Evolutionary conservation across 2,329 filamentous ascomycete genomes (phyloP), one percentile per base, ranked within the genome.

Genomic region (Ceratocystis papillata): DNA sequence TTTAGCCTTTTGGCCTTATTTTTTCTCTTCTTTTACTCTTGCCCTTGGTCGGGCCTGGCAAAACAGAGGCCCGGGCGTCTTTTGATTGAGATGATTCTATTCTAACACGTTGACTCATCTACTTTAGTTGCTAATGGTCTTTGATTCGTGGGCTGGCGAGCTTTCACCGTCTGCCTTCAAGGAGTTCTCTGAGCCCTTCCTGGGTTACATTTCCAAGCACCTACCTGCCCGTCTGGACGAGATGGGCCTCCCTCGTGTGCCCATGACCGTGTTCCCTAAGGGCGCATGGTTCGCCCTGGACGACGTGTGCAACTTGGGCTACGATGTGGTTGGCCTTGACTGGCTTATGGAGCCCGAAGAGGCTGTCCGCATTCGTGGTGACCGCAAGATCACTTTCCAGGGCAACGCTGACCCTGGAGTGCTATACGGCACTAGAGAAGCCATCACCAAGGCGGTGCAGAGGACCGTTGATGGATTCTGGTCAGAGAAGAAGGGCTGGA

Each of bases 231-330:
- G 85, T 68, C 78, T 97, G 67, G 79, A 83, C 71, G 87, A 89
- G 73, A 80, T 95, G 73, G 86, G 86, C 0, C 77, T 93, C 64
- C 88, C 92, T 67, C 81, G 79, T 10, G 93, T 99, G 2, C 94
- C 94, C 2, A 96, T 97, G 92, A 95, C 92, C 4, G 91, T 97
- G 28, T 99, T 99, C 75, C 91, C 94, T 45, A 99, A 99, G 79
- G 94, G 94, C 10, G 93, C 94, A 10, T 97, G 94, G 89, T 94
- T 96, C 76, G 90, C 91, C 3, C 81, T 99, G 62, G 89, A 96
- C 71, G 86, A 89, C 41, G 83, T 94, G 22, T 96, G 92, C 78
- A 80, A 91, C 72, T 83, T 92, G 17, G 92, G 91, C 50, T 99
- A 97, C 79, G 84, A 97, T 73, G 90, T 96, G 46, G 88, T 99